A percentile compares a stretch with the other conserved stretches of the same genome.
phyloP scores from a whole-genome alignment of 176 grass and related monocot genomes.

The Stipa capillata region DNA sequence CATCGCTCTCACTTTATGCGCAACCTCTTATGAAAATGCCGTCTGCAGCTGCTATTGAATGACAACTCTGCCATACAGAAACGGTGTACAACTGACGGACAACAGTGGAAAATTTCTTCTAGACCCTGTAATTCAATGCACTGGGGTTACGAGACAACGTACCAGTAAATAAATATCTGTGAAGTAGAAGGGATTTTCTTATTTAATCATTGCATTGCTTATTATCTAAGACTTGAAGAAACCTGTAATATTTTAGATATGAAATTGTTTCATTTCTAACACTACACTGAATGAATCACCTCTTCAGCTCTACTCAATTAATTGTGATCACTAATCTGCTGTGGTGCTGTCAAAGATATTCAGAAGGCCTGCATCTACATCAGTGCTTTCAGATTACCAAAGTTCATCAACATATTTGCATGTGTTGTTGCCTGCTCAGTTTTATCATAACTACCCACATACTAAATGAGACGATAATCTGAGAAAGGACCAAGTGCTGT shows the following conservation, averaged over 20 bases:
- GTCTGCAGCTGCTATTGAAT: neutral
- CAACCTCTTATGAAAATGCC: neutral
- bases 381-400: neutral
- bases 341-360: neutral
- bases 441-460: neutral
- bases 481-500: neutral
- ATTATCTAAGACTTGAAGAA: neutral
- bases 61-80: neutral
- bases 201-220: neutral
- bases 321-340: neutral
- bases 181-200: neutral
- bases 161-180: neutral
- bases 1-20: neutral
- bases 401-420: neutral
- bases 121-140: conserved; percentile 9
- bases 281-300: neutral
- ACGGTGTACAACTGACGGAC: neutral
- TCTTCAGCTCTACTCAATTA: neutral
- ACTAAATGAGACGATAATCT: neutral
- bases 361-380: neutral
- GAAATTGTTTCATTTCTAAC: neutral
- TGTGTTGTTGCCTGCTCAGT: neutral
- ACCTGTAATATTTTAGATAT: neutral
- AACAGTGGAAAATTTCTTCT: neutral
- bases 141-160: neutral